Evolutionary conservation across 805 yeast species (phyloP).

Genomic region (Candida golubevii): DNA sequence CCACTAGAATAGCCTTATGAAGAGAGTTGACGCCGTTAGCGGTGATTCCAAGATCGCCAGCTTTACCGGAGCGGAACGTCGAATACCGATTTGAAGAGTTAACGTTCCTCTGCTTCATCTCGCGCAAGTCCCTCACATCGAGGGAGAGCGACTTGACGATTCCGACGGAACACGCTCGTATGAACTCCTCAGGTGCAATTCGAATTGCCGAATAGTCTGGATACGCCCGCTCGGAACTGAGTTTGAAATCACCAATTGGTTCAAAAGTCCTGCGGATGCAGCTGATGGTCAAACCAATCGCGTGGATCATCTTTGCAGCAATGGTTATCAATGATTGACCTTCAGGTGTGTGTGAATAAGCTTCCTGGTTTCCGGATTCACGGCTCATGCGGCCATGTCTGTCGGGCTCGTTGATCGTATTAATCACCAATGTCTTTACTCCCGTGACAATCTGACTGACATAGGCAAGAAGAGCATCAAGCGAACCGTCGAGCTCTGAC

Average conservation of each 20-base stretch:
- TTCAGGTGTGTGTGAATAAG: constrained; percentile 58
- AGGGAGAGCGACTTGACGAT: constrained; percentile 40
- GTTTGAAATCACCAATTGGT: constrained; percentile 61
- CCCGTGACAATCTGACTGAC: constrained; percentile 63
- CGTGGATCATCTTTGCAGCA: constrained; percentile 55
- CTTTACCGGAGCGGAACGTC: constrained; percentile 46
- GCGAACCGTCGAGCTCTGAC: constrained; percentile 41
- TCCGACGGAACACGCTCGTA: constrained; percentile 57
- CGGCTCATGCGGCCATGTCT: constrained; percentile 26
- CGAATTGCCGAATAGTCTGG: constrained; percentile 59
- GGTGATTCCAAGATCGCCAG: constrained; percentile 46
- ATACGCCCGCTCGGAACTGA: constrained; percentile 56
- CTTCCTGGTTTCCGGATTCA: constrained; percentile 9
- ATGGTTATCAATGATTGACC: constrained; percentile 62
- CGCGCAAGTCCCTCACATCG: constrained; percentile 22
- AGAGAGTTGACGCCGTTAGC: constrained; percentile 46
- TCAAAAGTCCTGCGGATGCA: constrained; percentile 50
- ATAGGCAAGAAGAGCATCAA: constrained; percentile 55
- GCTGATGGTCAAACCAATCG: constrained; percentile 45
- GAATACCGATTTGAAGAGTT: constrained; percentile 41
- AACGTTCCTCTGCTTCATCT: constrained; percentile 19
- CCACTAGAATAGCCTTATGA: constrained; percentile 29
- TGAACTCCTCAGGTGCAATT: constrained; percentile 57
- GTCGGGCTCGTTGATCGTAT: constrained; percentile 42
- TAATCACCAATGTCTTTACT: constrained; percentile 58